Percentiles rank a stretch among this genome's conserved stretches.
Conservation (phyloP, 2,329 filamentous ascomycete genomes). For the Xylaria digitata region DNA sequence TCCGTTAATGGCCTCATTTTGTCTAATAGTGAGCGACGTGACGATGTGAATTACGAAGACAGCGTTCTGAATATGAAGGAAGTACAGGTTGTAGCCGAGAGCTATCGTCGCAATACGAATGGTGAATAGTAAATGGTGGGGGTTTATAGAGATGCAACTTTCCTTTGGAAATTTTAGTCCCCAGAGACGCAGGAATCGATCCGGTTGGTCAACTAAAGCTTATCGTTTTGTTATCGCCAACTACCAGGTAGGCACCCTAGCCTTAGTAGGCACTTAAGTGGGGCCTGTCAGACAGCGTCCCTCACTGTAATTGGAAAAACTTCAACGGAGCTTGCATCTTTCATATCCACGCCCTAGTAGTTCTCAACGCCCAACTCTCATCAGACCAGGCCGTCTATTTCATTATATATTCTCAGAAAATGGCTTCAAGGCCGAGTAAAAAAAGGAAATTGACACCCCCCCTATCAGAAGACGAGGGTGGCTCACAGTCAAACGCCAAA, state of each 20-base stretch:
- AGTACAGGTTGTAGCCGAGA: conserved; percentile 8
- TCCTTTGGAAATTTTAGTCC: conserved; percentile 46
- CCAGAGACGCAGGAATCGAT: conserved; percentile 39
- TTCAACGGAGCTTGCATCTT: conserved; percentile 24
- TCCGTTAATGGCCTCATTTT: conserved; percentile 69
- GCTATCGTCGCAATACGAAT: conserved; percentile 24
- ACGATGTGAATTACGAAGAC: conserved; percentile 1
- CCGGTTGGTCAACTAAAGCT: conserved; percentile 38
- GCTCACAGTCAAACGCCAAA: conserved; percentile 50
- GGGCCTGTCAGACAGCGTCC: conserved; percentile 37
- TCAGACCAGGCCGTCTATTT: not conserved
- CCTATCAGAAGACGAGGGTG: conserved; percentile 59
- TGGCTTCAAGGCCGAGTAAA: conserved; percentile 65
- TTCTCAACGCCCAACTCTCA: conserved; percentile 9
- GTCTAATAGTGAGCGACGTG: not conserved
- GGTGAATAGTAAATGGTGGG: conserved; percentile 29
- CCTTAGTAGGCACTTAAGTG: conserved; percentile 13
- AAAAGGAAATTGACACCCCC: conserved; percentile 69
- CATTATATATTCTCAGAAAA: conserved; percentile 42
- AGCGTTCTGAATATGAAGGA: not conserved
- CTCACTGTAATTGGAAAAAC: conserved; percentile 29
- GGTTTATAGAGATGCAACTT: conserved; percentile 29
- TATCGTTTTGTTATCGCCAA: conserved; percentile 23
- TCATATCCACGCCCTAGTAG: not conserved
- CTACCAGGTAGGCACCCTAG: too few species aligned